These are phyloP conservation scores for Hypholoma fasciculare DNA, from an alignment of 768 basidiomycete genomes.

Conservation along the genomic window DNA sequence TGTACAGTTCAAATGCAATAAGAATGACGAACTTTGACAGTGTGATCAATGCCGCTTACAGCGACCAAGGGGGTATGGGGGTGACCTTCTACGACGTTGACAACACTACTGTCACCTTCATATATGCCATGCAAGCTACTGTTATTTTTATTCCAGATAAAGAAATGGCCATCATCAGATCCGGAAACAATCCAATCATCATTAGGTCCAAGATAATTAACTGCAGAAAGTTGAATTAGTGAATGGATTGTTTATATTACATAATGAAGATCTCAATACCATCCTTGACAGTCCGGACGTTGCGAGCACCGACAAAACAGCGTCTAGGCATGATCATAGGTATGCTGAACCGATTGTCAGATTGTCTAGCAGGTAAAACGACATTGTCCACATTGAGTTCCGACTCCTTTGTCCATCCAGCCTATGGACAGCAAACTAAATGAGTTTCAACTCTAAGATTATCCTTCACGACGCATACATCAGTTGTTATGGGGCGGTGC, in stretches of 20 bases:
- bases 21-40: conserved; percentile 64
- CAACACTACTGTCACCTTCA: conserved; percentile 80
- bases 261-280: conserved; percentile 42
- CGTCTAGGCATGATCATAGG: conserved; percentile 63
- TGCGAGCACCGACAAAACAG: conserved; percentile 70
- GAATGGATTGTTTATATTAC: neutral
- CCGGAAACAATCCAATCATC: conserved; percentile 83
- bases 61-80: conserved; percentile 80
- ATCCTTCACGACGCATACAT: too few species aligned
- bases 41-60: conserved; percentile 83
- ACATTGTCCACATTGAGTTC: neutral
- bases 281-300: conserved; percentile 85
- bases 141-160: conserved; percentile 78
- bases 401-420: too few species aligned
- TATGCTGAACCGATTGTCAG: conserved; percentile 28
- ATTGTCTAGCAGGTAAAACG: neutral
- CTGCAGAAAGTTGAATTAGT: conserved; percentile 33
- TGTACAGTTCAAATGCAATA: neutral
- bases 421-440: too few species aligned
- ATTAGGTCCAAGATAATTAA: conserved; percentile 79
- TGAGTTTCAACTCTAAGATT: too few species aligned
- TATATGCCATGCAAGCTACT: conserved; percentile 71
- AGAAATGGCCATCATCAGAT: conserved; percentile 86
- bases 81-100: conserved; percentile 88
- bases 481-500: too few species aligned